Evolutionary conservation across 768 basidiomycete genomes (phyloP), one percentile per base, ranked within the genome.

Genomic region (Favolaschia claudopus): DNA sequence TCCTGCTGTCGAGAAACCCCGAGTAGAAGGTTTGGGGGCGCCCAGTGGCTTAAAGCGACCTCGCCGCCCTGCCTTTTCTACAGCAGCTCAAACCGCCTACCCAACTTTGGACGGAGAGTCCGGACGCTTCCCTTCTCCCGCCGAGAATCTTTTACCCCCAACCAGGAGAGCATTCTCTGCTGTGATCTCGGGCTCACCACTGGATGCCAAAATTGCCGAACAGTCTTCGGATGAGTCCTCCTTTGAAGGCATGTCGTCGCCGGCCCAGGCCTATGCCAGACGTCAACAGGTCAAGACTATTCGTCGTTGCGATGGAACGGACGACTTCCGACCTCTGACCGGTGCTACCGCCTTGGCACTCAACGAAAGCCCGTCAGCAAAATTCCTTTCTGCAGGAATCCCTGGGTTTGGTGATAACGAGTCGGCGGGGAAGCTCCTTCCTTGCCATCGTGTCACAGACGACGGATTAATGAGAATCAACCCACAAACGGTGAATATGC

Each of bases 401-500:
- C 89, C 91, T 47, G 90, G 95, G 0, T 97, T 96, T 74, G 92
- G 96, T 15, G 94, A 95, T 66, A 95, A 95, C 67, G 97, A 99
- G 72, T 87, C 91, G 34, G 81, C 88, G 58, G 96, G 96, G 34
- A 99, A 99, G 77, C 86, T 96, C 64, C 73, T 99, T 59, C 96
- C 96, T 29, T 99, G 97, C 74, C 90, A 94, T 70, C 86, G 90
- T 47, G 96, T 97, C 44, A 88, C 89, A 40, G 96, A 98, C 69
- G 97, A 99, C 69, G 96, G 97, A 4, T 72, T 99, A 48, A 96
- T 98, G 88, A 85, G 97, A 65, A 92, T 99, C 60, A 89, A 82
- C 34, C 74, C 82, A 28, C 74, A 85, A 62, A 98, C 95, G 61
- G 95, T 97, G 67, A 70, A 87, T 81, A 9, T 57, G 14, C 28